A percentile compares a stretch with the other conserved stretches of the same genome.
Conservation (phyloP, 192 early-diverging fungal species). For the Linnemannia schmuckeri region DNA sequence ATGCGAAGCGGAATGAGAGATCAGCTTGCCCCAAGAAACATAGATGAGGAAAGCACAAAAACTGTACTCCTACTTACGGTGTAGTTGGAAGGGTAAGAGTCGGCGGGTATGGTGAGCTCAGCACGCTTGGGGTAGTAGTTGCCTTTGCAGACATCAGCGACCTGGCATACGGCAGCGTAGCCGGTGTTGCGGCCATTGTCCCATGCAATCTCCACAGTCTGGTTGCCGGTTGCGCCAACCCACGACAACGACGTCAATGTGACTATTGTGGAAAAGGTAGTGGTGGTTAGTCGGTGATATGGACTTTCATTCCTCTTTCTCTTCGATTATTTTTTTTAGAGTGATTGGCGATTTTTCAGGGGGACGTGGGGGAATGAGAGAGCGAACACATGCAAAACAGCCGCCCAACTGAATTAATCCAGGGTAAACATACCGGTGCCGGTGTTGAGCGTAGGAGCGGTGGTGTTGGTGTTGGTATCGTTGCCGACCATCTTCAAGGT, state of each 20-base stretch:
- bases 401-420: no score
- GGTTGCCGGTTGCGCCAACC: conserved; percentile 28
- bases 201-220: conserved; percentile 31
- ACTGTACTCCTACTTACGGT: conserved; percentile 20
- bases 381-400: neutral
- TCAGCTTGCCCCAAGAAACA: neutral
- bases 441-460: conserved; percentile 4
- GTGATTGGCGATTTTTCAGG: neutral
- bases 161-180: conserved; percentile 12
- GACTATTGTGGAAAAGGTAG: conserved; percentile 1
- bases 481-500: conserved; percentile 18
- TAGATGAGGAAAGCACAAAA: neutral
- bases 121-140: conserved; percentile 50
- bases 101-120: conserved; percentile 29
- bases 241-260: conserved; percentile 34
- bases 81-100: conserved; percentile 26
- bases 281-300: neutral
- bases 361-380: neutral
- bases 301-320: conserved; percentile 5
- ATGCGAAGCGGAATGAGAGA: neutral
- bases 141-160: conserved; percentile 28
- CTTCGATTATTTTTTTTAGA: neutral
- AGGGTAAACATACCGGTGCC: conserved; percentile 15
- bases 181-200: conserved; percentile 31
- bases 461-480: conserved; percentile 17